Conservation (phyloP, 768 basidiomycete species). For the Clitopilus hobsonii region DNA sequence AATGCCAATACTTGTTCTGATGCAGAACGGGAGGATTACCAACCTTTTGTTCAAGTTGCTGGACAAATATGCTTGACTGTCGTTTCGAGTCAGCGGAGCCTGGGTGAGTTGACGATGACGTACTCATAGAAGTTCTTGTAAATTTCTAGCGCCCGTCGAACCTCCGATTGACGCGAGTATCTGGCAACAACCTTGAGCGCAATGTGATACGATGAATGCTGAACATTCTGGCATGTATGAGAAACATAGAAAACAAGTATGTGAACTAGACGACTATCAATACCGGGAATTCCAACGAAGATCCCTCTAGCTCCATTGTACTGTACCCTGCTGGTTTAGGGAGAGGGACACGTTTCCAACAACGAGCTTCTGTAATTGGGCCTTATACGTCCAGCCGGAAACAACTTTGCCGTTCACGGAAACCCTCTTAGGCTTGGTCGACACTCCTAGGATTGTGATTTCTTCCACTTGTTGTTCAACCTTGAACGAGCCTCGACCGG, state of each 20-base stretch:
- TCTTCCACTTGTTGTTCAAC: conserved; percentile 43
- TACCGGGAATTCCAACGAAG: neutral
- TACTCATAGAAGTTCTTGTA: too few relatives aligned
- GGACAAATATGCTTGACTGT: too few relatives aligned
- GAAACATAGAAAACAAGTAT: neutral
- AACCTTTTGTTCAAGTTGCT: too few relatives aligned
- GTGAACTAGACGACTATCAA: neutral
- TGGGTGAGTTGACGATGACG: too few relatives aligned
- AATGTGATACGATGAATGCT: neutral
- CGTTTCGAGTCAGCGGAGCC: too few relatives aligned
- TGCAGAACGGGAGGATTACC: too few relatives aligned
- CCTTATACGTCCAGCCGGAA: conserved; percentile 34
- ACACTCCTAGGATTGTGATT: conserved; percentile 56
- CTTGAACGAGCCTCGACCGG: conserved; percentile 32
- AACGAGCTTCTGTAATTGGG: conserved; percentile 35
- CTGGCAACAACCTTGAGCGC: too few relatives aligned
- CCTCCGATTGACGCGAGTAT: too few relatives aligned
- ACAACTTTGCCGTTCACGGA: conserved; percentile 29
- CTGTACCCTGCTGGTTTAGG: neutral
- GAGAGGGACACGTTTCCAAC: neutral
- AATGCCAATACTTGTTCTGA: too few relatives aligned
- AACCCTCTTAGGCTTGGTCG: conserved; percentile 32
- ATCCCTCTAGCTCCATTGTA: neutral
- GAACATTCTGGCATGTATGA: neutral
- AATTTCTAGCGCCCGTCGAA: too few relatives aligned